Evolutionary conservation across 2,329 filamentous ascomycete genomes (phyloP).

Genomic region (Aspergillus felis): DNA sequence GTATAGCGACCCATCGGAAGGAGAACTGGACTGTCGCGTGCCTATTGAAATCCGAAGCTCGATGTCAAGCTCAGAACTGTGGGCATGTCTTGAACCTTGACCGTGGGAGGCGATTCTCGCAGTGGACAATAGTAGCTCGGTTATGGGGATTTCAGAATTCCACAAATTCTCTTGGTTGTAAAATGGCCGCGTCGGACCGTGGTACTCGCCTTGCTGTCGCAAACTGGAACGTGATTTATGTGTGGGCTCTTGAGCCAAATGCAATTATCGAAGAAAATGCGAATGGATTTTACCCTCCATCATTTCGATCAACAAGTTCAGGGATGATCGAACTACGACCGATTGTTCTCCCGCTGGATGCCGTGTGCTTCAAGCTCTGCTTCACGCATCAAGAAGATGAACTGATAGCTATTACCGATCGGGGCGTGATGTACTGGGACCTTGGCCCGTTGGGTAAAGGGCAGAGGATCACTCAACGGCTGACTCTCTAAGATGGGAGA

Average conservation of each 20-base stretch:
- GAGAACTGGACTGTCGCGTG: conserved; percentile 36
- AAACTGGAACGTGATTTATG: conserved; percentile 39
- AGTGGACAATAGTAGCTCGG: conserved; percentile 35
- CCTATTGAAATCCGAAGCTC: conserved; percentile 33
- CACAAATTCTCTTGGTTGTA: conserved; percentile 36
- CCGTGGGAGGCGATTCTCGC: conserved; percentile 35
- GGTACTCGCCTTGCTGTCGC: conserved; percentile 40
- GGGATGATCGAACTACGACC: conserved; percentile 30
- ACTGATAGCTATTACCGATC: conserved; percentile 40
- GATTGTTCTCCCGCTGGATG: conserved; percentile 30
- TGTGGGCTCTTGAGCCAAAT: conserved; percentile 40
- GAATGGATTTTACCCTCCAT: conserved; percentile 30
- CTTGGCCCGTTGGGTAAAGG: conserved; percentile 28
- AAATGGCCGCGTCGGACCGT: conserved; percentile 31
- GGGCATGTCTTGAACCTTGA: conserved; percentile 35
- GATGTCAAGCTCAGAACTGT: conserved; percentile 25
- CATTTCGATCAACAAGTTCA: conserved; percentile 17
- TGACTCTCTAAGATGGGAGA: background rate
- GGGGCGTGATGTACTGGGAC: conserved; percentile 38
- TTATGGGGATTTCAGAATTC: conserved; percentile 33
- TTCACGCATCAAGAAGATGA: conserved; percentile 37
- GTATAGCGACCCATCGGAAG: conserved; percentile 32
- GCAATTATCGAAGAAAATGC: conserved; percentile 31
- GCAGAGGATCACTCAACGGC: conserved; percentile 12
- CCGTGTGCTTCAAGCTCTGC: conserved; percentile 35